These are phyloP conservation scores for Trichothecium roseum DNA, from an alignment of 2,329 filamentous ascomycete species.

Conservation along the genomic window DNA sequence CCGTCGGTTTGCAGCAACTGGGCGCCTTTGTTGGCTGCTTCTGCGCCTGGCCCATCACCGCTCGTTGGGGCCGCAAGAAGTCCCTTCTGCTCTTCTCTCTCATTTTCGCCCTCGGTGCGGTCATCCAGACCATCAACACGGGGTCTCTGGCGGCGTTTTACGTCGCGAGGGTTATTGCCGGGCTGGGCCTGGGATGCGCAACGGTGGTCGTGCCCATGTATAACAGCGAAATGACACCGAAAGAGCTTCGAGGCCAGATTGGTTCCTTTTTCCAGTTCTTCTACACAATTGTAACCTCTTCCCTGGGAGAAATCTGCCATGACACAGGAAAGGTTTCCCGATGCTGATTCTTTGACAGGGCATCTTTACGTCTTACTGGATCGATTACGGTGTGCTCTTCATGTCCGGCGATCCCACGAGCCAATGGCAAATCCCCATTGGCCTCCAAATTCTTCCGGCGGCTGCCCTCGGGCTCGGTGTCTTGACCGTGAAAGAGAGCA, in stretches of 20 bases:
- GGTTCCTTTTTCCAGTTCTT: slow-evolving; percentile 2
- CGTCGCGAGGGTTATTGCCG: slow-evolving; percentile 17
- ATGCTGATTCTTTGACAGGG: slow-evolving; percentile 4
- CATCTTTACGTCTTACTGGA: slow-evolving; percentile 8
- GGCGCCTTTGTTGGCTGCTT: slow-evolving; percentile 4
- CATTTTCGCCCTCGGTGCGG: slow-evolving; percentile 24
- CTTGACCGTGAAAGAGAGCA: slow-evolving; percentile 36
- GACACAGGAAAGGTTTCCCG: no score
- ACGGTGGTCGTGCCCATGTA: slow-evolving; percentile 23
- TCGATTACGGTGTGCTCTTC: slow-evolving; percentile 6
- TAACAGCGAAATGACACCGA: slow-evolving; percentile 3
- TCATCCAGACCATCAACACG: slow-evolving; percentile 27
- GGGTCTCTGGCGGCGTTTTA: slow-evolving; percentile 17
- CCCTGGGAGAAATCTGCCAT: no score
- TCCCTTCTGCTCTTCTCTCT: slow-evolving; percentile 14
- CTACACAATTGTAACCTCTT: slow-evolving; percentile 1
- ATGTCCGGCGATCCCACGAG: slow-evolving; percentile 10
- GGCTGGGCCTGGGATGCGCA: slow-evolving; percentile 18
- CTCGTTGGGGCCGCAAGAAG: slow-evolving; percentile 1
- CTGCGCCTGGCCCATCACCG: slow-evolving; percentile 1
- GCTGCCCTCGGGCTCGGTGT: slow-evolving; percentile 35
- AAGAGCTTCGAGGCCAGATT: slow-evolving; percentile 2
- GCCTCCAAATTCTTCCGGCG: slow-evolving; percentile 36
- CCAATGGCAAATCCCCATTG: slow-evolving; percentile 48
- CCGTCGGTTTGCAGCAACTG: slow-evolving; percentile 4